Conservation (phyloP, 768 basidiomycete species). For the Russula compacta region DNA sequence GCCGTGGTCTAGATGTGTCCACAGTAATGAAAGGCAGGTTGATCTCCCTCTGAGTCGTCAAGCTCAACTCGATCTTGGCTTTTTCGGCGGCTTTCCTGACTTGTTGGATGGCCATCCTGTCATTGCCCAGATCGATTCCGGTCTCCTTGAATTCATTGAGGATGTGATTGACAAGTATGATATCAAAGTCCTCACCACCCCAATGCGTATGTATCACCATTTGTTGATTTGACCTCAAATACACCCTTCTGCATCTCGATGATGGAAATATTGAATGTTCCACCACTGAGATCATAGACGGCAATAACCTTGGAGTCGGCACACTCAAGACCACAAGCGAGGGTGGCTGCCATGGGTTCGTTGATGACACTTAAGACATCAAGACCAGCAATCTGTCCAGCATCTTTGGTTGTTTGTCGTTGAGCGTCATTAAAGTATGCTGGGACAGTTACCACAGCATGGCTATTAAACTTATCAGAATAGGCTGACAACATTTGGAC, state of each 20-base stretch:
- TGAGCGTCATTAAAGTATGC: constrained; percentile 99
- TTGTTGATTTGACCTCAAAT: constrained; percentile 99
- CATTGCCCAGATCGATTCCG: constrained; percentile 70
- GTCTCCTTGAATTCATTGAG: constrained; percentile 86
- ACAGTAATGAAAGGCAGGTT: constrained; percentile 98
- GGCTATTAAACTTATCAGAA: constrained; percentile 31
- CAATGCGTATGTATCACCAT: constrained; percentile 99
- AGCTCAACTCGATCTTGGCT: constrained; percentile 97
- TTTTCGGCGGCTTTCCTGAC: constrained; percentile 99
- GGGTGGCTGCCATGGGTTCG: constrained; percentile 96
- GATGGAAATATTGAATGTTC: constrained; percentile 99
- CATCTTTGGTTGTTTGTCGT: constrained; percentile 96
- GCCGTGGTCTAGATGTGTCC: constrained; percentile 89
- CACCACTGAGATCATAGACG: constrained; percentile 97
- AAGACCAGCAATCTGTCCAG: constrained; percentile 94
- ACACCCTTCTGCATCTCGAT: constrained; percentile 99
- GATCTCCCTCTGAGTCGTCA: constrained; percentile 91
- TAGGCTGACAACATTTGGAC: background rate
- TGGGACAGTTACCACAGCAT: constrained; percentile 91
- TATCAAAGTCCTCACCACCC: constrained; percentile 93
- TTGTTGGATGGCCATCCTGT: constrained; percentile 96
- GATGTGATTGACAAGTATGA: constrained; percentile 77
- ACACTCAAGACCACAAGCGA: constrained; percentile 94
- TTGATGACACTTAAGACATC: constrained; percentile 99
- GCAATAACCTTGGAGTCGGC: constrained; percentile 81